Evolutionary conservation across 176 grass and related monocot species (phyloP).

Genomic region (Leersia perrieri): DNA sequence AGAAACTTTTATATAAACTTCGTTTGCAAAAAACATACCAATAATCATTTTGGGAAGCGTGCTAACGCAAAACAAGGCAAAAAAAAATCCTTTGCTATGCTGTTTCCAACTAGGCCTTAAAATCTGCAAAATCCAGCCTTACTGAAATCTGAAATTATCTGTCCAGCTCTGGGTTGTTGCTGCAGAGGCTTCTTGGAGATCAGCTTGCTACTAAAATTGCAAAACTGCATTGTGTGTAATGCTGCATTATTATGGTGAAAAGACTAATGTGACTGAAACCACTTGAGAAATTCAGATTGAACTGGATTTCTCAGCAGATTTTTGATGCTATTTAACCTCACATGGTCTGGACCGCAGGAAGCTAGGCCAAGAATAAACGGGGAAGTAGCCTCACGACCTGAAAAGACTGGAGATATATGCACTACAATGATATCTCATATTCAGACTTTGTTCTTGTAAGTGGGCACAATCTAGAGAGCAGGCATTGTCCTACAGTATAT

Average conservation of each 20-base stretch:
- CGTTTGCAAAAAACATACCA: too few relatives aligned
- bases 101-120: too few relatives aligned
- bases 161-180: not conserved
- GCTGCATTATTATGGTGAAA: not conserved
- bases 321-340: not conserved
- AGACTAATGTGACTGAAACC: not conserved
- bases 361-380: not conserved
- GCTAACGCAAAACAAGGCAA: too few relatives aligned
- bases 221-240: not conserved
- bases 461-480: not conserved
- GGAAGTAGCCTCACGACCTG: not conserved
- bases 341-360: not conserved
- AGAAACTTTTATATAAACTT: too few relatives aligned
- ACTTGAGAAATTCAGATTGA: not conserved
- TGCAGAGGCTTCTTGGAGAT: not conserved
- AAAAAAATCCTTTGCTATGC: too few relatives aligned
- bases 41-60: too few relatives aligned
- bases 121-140: too few relatives aligned
- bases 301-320: not conserved
- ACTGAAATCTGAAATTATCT: too few relatives aligned
- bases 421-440: not conserved
- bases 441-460: conserved; percentile 3
- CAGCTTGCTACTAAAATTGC: not conserved
- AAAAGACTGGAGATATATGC: not conserved
- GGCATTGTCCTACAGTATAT: conserved; percentile 33